Base-by-base conservation (phyloP, 2,329 filamentous ascomycete species). In the Macroventuria anomochaeta region DNA sequence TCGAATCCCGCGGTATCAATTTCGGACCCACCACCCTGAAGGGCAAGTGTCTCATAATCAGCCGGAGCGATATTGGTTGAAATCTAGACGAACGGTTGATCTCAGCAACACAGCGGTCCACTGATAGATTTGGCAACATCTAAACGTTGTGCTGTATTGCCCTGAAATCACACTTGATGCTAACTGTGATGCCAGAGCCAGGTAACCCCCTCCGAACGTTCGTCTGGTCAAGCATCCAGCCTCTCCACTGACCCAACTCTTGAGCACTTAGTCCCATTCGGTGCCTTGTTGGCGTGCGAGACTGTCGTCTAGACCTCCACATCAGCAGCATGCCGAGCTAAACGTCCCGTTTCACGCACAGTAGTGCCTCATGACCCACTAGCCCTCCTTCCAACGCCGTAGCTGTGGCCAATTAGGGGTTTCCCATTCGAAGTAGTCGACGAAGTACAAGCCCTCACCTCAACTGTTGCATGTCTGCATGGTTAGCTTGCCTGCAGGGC, bases 1-100 rank as follows among this genome's bases (percentile, higher is more conserved):
- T 57, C 48, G 41, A n/a, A 39, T 55, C 57, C 55, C 55, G 44
- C 52, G 32, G 48, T 18, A 31, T 48, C 50, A 46, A 49, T 46
- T 43, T 57, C 53, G 47, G 52, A 46, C 28, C 58, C 50, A 52
- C 43, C 50, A 34, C 39, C 32, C 31, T 43, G 39, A 52, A 46
- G 26, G 49, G 46, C 43, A 41, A 36, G 21, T 48, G 49, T 41
- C 49, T 60, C 48, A 48, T 18, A 44, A 34, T 39, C 44, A 48
- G 39, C 43, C 51, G 39, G 38, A 36, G 39, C 33, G 51, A 33
- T 33, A 54, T 48, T 54, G 43, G 51, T 34, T 25, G 38, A 43
- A 23, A 33, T 20, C 2, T 33, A 18, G 20, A 20, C 18, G 26
- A 43, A 47, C 43, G 11, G 18, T 44, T 29, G 26, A 48, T 48